Evolutionary conservation across 2,329 filamentous ascomycete genomes (phyloP), one percentile per base, ranked within the genome.

Genomic region (Scedosporium dehoogii): DNA sequence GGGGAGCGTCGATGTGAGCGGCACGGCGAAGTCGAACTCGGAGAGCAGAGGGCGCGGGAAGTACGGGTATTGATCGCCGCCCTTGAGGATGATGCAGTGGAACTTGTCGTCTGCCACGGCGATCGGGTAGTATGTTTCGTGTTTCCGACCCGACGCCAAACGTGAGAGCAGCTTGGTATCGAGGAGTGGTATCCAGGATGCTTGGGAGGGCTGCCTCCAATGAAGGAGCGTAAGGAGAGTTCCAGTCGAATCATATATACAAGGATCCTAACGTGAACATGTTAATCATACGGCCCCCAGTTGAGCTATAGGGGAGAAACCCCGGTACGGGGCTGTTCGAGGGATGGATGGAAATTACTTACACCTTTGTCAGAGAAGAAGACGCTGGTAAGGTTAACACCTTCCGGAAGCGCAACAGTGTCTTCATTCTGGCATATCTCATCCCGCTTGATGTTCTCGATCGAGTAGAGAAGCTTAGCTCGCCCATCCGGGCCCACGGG

Each of bases 81-180:
- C 94, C 76, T 99, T 99, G 71, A 99, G 86, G 69, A 99, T 97
- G 75, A 99, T 97, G 77, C 96, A 99, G 80, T 97, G 93, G 75
- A 99, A 99, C 70, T 89, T 93, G 70, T 89, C 83, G 69, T 92
- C 86, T 2, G 93, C 91, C 1, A 97, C 92, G 0, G 94, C 94
- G 38, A 99, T 91, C 1, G 94, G 94, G 84, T 92, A 99, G 78
- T 99, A 99, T 0, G 81, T 85, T 75, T 99, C 94, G 66, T 89
- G 84, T 74, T 96, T 97, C 63, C 88, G 87, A 27, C 94, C 94
- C 2, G 85, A 87, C 0, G 90, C 89, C 3, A 97, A 83, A 65
- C 94, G 91, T 1, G 90, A 82, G 10, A 99, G 81, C 44, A 89
- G 85, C 63, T 83, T 91, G 0, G 96, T 99, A 74, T 99, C 93